Conservation (phyloP, 2,329 filamentous ascomycete genomes). For the Fusarium chuoi region DNA sequence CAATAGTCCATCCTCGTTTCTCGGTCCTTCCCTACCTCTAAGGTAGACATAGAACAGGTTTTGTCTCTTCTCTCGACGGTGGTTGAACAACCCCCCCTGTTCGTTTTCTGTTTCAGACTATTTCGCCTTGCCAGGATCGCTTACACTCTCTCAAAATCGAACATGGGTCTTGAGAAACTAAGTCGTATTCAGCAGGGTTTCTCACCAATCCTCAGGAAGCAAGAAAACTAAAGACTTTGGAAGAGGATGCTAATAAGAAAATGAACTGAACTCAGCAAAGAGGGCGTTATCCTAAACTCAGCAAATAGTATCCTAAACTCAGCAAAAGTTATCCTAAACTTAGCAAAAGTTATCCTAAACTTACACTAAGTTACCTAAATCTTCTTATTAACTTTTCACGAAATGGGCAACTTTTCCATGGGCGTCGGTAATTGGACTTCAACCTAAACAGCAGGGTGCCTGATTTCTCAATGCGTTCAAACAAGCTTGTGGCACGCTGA, state of each 20-base stretch:
- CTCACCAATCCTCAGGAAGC: neutral
- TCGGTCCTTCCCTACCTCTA: neutral
- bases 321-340: neutral
- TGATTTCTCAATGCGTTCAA: no score
- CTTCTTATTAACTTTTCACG: neutral
- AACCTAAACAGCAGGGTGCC: neutral
- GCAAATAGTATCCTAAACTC: neutral
- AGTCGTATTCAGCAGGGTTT: neutral
- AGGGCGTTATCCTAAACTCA: neutral
- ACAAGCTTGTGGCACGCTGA: no score
- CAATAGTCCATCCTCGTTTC: neutral
- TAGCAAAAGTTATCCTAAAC: neutral
- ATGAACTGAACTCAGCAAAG: neutral
- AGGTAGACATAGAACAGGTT: neutral
- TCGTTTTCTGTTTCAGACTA: neutral
- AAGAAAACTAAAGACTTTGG: neutral
- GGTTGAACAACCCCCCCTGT: neutral
- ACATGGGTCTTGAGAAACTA: neutral
- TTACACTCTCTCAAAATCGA: slow-evolving; percentile 1
- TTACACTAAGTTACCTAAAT: neutral
- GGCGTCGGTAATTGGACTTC: neutral
- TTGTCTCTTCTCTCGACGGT: slow-evolving; percentile 6
- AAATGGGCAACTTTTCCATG: neutral
- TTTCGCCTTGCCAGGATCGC: slow-evolving; percentile 5
- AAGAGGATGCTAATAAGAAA: neutral